phyloP scores from a whole-genome alignment of 202 grass and related monocot genomes.

The Schoenoplectus tabernaemontani region DNA sequence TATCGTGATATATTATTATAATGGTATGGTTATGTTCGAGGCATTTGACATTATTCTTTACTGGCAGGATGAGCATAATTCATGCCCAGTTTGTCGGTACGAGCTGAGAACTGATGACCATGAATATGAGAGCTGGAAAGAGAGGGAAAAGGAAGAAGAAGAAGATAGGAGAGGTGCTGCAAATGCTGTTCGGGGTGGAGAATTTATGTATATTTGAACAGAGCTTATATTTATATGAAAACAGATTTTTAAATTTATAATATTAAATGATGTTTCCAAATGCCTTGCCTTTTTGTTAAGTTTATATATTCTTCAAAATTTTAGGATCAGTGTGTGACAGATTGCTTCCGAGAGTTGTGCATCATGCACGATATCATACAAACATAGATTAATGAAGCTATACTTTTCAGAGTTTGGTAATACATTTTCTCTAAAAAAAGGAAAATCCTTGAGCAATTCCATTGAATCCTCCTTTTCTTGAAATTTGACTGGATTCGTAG shows the following conservation, averaged over 20 bases:
- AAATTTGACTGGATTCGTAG: too few species aligned
- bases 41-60: not conserved
- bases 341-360: not conserved
- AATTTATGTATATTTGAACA: conserved; percentile 87
- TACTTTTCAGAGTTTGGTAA: too few species aligned
- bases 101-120: conserved; percentile 87
- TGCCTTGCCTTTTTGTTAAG: not conserved
- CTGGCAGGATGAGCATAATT: conserved; percentile 78
- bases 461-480: too few species aligned
- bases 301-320: too few species aligned
- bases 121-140: conserved; percentile 70
- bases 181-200: conserved; percentile 76
- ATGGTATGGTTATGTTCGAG: not conserved
- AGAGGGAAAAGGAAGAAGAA: conserved; percentile 69
- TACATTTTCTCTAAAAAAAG: too few species aligned
- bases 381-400: too few species aligned
- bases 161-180: conserved; percentile 87
- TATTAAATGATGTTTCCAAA: not conserved
- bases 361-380: not conserved
- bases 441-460: too few species aligned
- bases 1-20: not conserved
- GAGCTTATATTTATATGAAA: not conserved
- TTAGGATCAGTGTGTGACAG: too few species aligned
- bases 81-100: conserved; percentile 66
- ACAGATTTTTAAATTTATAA: not conserved